Percentiles rank a stretch among this genome's conserved stretches.
Evolutionary conservation across 495 filamentous ascomycete species (phyloP).

Genomic region (Chaetomium tenue): DNA sequence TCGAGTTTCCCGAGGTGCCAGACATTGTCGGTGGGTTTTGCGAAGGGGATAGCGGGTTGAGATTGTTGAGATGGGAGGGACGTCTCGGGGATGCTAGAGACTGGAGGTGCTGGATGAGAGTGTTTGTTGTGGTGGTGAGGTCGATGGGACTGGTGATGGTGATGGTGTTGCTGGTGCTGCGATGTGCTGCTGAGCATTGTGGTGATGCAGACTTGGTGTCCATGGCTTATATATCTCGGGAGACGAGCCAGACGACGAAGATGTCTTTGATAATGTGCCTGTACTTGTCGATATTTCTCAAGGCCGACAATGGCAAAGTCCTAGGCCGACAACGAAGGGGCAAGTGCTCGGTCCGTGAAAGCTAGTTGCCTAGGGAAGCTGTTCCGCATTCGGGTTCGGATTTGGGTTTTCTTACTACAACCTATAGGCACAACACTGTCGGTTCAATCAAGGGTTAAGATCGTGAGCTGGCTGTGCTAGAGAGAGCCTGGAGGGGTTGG

Average conservation of each 20-base stretch:
- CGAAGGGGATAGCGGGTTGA: not conserved
- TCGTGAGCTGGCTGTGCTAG: conserved; percentile 6
- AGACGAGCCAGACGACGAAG: too few relatives aligned
- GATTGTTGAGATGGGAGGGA: not conserved
- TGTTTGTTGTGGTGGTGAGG: not conserved
- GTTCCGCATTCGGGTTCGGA: not conserved
- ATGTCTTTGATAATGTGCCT: too few relatives aligned
- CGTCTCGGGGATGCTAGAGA: not conserved
- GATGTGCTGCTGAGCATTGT: conserved; percentile 6
- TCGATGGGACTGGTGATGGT: not conserved
- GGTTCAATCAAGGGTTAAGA: not conserved
- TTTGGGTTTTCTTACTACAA: not conserved
- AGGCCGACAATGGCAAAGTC: not conserved
- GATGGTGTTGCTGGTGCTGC: not conserved
- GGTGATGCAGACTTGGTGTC: not conserved
- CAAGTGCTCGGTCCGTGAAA: not conserved
- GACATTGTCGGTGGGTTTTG: conserved; percentile 13
- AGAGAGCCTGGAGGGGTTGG: too few relatives aligned
- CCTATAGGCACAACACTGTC: not conserved
- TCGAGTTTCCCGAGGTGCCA: conserved; percentile 4
- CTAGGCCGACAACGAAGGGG: not conserved
- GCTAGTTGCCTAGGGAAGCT: not conserved
- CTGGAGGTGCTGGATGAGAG: not conserved
- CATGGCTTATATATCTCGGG: conserved; percentile 12
- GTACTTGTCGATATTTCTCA: too few relatives aligned